Conservation (phyloP, 208 protist species). For the Herpetomonas samuelpessoai region DNA sequence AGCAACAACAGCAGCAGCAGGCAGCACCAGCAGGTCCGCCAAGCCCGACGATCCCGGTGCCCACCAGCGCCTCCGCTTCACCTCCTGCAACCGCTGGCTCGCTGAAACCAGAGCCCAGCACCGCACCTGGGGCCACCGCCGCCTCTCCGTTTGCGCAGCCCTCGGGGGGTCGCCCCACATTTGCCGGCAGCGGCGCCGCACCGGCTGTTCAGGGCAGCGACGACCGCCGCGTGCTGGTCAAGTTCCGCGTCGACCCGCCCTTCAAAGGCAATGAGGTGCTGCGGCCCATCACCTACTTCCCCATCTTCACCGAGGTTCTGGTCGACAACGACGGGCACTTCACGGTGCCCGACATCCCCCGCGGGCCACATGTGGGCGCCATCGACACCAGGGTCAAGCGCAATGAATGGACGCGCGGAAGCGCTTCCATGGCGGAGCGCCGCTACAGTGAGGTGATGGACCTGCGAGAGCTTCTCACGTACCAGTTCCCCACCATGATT, state of each 20-base stretch:
- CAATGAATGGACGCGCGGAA: constrained; percentile 53
- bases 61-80: not conserved
- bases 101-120: not conserved
- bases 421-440: constrained; percentile 51
- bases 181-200: not conserved
- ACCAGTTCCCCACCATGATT: constrained; percentile 73
- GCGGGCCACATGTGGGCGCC: constrained; percentile 36
- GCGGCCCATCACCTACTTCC: constrained; percentile 72
- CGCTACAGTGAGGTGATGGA: constrained; percentile 81
- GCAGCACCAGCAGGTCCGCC: not conserved
- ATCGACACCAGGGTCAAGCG: constrained; percentile 43
- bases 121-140: not conserved
- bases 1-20: not conserved
- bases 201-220: not conserved
- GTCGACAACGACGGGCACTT: constrained; percentile 36
- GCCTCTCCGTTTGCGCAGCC: not conserved
- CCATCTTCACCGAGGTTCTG: constrained; percentile 51
- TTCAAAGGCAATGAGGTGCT: constrained; percentile 54
- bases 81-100: not conserved
- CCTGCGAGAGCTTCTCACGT: constrained; percentile 61
- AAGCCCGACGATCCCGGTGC: not conserved
- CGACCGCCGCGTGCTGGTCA: constrained; percentile 27
- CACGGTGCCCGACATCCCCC: constrained; percentile 43
- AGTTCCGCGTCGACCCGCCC: constrained; percentile 43
- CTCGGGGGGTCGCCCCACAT: not conserved